Evolutionary conservation across 352 stramenopile species (phyloP), one percentile per base, ranked within the genome.

Genomic region (Phytophthora colocasiae): DNA sequence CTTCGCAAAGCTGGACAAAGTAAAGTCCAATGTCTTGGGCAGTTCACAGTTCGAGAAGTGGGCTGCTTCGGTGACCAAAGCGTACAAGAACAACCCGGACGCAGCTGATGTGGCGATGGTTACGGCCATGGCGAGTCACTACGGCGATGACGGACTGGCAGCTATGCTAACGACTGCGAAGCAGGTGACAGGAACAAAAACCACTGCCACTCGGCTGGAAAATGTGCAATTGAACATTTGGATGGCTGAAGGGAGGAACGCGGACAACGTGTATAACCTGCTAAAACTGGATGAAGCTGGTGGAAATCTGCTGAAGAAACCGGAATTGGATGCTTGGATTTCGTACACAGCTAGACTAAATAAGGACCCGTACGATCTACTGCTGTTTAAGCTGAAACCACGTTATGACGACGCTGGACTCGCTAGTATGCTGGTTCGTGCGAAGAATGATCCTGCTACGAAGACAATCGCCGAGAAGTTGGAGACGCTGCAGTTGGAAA

Each of bases 321-420:
- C 26, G 6, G 19, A 32, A 19, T 4, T 60, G 39, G 8, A 6
- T 2, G 49, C 19, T 9, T 60, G 52, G 52, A 50, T 39, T 10
- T 34, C 26, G 2, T 60, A 44, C 39, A 14, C 41, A 17, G 1
- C 38, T 2, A 36, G 32, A 8, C 26, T 41, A 7, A 1, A 41
- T 4, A 49, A 60, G 27, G 12, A 61, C 6, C 54, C 54, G 5
- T 61, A 61, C 19, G 17, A 44, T 31, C 12, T 61, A 2, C 7
- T 61, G 1, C 31, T 61, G 0, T 24, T 10, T 6, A 63, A 63
- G 31, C n/a, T 63, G 11, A 56, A 17, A 10, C 2, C 15, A 15
- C 15, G 11, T 3, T 46, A 56, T 26, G 55, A 34, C 3, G 44
- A 63, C 15, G 55, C 9, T 2, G 34, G 32, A 24, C 19, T 49